Evolutionary conservation across 2,329 filamentous ascomycete genomes (phyloP).

Genomic region (Byssothecium circinans): DNA sequence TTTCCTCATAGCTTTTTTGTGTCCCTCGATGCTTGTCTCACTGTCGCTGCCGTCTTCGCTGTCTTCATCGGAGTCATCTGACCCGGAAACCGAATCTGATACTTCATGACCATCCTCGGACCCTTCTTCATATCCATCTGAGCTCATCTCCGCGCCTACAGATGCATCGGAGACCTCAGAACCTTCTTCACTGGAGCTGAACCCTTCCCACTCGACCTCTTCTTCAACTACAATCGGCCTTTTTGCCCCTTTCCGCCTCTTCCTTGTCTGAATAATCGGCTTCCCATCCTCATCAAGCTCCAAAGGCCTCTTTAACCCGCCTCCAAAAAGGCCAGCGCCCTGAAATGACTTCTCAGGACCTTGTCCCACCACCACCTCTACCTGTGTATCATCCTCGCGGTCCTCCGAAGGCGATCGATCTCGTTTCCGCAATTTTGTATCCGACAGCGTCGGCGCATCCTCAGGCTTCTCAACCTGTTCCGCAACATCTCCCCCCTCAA

Average conservation of each 20-base stretch:
- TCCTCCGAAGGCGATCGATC: constrained; percentile 19
- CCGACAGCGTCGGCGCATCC: not conserved
- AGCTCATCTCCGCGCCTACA: constrained; percentile 2
- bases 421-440: constrained; percentile 14
- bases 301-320: constrained; percentile 83
- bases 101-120: constrained; percentile 7
- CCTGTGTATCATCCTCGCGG: constrained; percentile 16
- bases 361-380: constrained; percentile 1
- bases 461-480: constrained; percentile 37
- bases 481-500: constrained; percentile 26
- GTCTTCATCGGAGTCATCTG: constrained; percentile 42
- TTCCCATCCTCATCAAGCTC: constrained; percentile 77
- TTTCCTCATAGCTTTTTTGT: constrained; percentile 44
- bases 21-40: constrained; percentile 36
- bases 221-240: constrained; percentile 40
- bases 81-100: constrained; percentile 13
- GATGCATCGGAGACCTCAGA: constrained; percentile 9
- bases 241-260: constrained; percentile 62
- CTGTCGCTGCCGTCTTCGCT: constrained; percentile 35
- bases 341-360: constrained; percentile 5
- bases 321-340: constrained; percentile 56
- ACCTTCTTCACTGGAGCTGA: constrained; percentile 54
- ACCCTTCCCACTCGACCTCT: constrained; percentile 64
- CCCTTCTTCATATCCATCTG: constrained; percentile 9
- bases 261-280: constrained; percentile 80